phyloP scores from a whole-genome alignment of 306 rosid species.

The Morella rubra region DNA sequence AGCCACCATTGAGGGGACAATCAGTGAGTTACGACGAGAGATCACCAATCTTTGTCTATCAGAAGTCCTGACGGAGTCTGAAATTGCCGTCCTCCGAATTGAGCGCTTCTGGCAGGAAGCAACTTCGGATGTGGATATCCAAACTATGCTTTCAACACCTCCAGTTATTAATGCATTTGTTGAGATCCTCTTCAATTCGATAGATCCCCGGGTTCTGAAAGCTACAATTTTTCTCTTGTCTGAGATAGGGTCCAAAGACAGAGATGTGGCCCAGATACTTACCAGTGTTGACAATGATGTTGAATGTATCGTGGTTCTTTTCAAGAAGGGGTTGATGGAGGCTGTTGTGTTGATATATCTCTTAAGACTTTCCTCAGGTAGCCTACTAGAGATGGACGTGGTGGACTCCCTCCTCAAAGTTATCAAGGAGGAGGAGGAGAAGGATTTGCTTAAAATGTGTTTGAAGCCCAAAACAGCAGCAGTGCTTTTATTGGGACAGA shows the following conservation, averaged over 20 bases:
- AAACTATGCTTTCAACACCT: slow-evolving; percentile 65
- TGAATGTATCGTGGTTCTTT: slow-evolving; percentile 68
- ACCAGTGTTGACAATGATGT: slow-evolving; percentile 75
- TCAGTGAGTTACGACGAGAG: slow-evolving; percentile 55
- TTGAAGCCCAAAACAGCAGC: slow-evolving; percentile 72
- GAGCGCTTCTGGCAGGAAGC: slow-evolving; percentile 70
- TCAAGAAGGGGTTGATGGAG: slow-evolving; percentile 73
- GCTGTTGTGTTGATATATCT: slow-evolving; percentile 80
- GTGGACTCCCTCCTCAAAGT: slow-evolving; percentile 54
- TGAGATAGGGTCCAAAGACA: slow-evolving; percentile 73
- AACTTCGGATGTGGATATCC: slow-evolving; percentile 53
- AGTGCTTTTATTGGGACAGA: slow-evolving; percentile 59
- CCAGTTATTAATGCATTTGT: slow-evolving; percentile 71
- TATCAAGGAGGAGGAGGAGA: slow-evolving; percentile 48
- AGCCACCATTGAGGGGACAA: slow-evolving; percentile 55
- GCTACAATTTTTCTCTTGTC: slow-evolving; percentile 76
- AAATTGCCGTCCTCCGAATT: slow-evolving; percentile 72
- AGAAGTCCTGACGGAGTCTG: slow-evolving; percentile 74
- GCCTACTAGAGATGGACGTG: slow-evolving; percentile 54
- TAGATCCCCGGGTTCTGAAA: slow-evolving; percentile 55
- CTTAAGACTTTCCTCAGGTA: slow-evolving; percentile 41
- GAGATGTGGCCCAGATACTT: slow-evolving; percentile 65
- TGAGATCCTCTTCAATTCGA: slow-evolving; percentile 79
- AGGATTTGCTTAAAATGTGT: slow-evolving; percentile 55
- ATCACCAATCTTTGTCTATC: slow-evolving; percentile 70